Percentiles rank a stretch among this genome's conserved stretches.
Conservation (phyloP, 2,329 filamentous ascomycete species). For the Pezicula neosporulosa region DNA sequence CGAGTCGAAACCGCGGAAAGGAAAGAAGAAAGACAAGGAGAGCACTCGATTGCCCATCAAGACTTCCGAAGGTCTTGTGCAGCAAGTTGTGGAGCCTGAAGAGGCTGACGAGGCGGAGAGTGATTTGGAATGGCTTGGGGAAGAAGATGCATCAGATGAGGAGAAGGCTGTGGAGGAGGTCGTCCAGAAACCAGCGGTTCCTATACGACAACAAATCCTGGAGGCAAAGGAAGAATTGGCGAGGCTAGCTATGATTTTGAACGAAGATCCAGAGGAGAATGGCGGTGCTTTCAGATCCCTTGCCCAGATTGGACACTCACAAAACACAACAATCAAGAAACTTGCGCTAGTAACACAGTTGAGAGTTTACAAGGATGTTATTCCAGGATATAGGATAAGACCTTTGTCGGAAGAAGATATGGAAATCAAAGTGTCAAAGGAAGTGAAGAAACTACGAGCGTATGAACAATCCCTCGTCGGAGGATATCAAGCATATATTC, state of each 20-base stretch:
- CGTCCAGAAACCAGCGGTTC: constrained; percentile 59
- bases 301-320: constrained; percentile 67
- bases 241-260: constrained; percentile 73
- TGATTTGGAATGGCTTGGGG: constrained; percentile 61
- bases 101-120: constrained; percentile 54
- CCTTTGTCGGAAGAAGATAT: constrained; percentile 72
- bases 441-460: constrained; percentile 74
- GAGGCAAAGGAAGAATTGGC: constrained; percentile 92
- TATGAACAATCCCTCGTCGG: constrained; percentile 87
- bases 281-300: constrained; percentile 74
- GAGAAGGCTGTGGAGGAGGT: constrained; percentile 44
- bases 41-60: constrained; percentile 81
- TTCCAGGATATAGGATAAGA: constrained; percentile 93
- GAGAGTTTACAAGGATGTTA: constrained; percentile 91
- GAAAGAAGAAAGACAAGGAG: constrained; percentile 67
- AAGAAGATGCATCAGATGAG: constrained; percentile 44
- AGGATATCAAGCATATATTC: constrained; percentile 82
- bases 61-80: constrained; percentile 71
- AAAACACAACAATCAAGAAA: constrained; percentile 74
- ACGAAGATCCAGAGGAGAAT: constrained; percentile 92
- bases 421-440: constrained; percentile 82
- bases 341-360: constrained; percentile 83
- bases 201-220: constrained; percentile 74
- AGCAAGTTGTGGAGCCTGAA: constrained; percentile 50
- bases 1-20: constrained; percentile 73